Conservation (phyloP, 2,329 filamentous ascomycete genomes). For the Aquanectria penicillioides region DNA sequence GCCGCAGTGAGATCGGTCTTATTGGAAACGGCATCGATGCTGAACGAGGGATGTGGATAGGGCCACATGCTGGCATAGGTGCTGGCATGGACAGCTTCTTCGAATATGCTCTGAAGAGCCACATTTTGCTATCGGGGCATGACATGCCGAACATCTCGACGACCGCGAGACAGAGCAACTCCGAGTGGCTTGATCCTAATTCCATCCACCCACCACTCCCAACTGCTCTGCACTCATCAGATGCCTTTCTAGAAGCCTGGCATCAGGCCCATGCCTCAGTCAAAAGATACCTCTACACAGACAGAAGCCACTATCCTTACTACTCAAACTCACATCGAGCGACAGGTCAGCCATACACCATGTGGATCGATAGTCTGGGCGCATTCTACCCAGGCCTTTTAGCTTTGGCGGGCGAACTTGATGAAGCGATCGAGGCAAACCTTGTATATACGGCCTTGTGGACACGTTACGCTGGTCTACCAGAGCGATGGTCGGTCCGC, state of each 20-base stretch:
- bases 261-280: conserved; percentile 86
- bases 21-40: conserved; percentile 94
- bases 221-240: conserved; percentile 74
- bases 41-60: conserved; percentile 89
- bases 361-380: conserved; percentile 96
- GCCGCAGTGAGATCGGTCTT: conserved; percentile 84
- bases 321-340: conserved; percentile 90
- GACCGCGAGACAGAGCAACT: conserved; percentile 53
- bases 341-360: conserved; percentile 87
- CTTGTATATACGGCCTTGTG: conserved; percentile 92
- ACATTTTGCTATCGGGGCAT: conserved; percentile 87
- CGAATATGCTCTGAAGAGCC: conserved; percentile 95
- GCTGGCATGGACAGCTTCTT: conserved; percentile 98
- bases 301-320: conserved; percentile 81
- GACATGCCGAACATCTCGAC: conserved; percentile 61
- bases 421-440: conserved; percentile 91
- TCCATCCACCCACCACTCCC: conserved; percentile 68
- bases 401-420: conserved; percentile 85
- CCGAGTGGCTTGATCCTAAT: conserved; percentile 71
- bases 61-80: conserved; percentile 90
- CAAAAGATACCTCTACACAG: conserved; percentile 89
- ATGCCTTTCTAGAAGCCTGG: conserved; percentile 85
- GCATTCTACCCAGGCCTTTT: conserved; percentile 95
- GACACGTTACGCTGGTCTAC: conserved; percentile 93
- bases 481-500: conserved; percentile 91